Base-by-base conservation (phyloP, 2,329 filamentous ascomycete species). In the Monilinia polystroma region DNA sequence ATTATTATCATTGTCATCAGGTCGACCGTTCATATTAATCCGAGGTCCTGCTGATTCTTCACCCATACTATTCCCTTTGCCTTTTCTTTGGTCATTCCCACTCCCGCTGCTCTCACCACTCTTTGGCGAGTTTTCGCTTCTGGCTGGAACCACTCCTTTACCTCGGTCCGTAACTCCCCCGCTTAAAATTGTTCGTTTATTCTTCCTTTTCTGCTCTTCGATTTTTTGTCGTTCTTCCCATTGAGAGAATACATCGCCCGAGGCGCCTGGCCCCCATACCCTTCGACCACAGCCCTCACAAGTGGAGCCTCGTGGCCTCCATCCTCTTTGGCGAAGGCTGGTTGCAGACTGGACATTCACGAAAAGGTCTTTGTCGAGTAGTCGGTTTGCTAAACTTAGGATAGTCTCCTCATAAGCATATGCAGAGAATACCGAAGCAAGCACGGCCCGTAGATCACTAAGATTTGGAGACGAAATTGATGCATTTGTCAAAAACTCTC, bases 391-490 rank as follows among this genome's bases (percentile, higher is more conserved):
- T 3, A 99, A 85, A 1, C 85, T 84, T 26, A 99, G 84, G 20
- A 99, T 91, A 0, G 91, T 93, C 76, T 94, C 91, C 77, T 99
- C 95, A 76, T 98, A 97, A 0, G 93, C 90, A 76, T 99, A 99
- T 0, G 95, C 94, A 0, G 94, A 88, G 79, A 99, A 98, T 66
- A 99, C 94, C 16, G 93, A 95, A 0, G 87, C 83, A 2, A 99
- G 84, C 0, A 98, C 93, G 8, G 86, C 86, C 55, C 95, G 90
- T 3, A 99, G 84, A 75, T 98, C 93, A 1, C 92, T 89, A 1
- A 99, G 82, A 16, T 91, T 96, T 0, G 95, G 93, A 0, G 93
- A 96, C 23, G 89, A 88, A 32, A 86, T 84, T 0, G 92, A 90
- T 0, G 93, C 94, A 56, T 92, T 87, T 0, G 90, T 87, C 41